Conservation (phyloP, 441 rosid species). For the Gossypium gossypioides region DNA sequence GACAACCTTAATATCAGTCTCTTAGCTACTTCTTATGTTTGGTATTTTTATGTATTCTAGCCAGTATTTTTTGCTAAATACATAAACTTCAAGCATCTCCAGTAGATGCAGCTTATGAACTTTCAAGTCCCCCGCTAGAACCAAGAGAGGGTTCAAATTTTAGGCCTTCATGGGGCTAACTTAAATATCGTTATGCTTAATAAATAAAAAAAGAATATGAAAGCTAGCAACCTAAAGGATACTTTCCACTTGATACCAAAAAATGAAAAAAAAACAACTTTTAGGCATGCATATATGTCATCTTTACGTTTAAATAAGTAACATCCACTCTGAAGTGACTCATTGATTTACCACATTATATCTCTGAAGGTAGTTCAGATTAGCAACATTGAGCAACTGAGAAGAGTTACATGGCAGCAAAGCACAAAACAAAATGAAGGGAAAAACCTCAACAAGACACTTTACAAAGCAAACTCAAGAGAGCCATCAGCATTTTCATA, state of each 20-base stretch:
- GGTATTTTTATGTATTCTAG: not conserved
- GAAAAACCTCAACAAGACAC: not conserved
- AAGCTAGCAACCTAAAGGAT: not conserved
- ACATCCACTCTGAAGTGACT: not conserved
- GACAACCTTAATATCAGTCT: not conserved
- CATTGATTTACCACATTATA: not conserved
- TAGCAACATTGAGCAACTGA: not conserved
- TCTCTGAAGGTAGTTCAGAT: not conserved
- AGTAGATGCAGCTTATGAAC: not conserved
- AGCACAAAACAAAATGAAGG: not conserved
- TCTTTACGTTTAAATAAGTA: not conserved
- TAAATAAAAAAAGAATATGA: not conserved
- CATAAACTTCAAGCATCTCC: not conserved
- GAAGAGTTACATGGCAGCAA: not conserved
- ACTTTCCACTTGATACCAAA: too few species aligned
- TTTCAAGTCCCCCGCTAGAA: not conserved
- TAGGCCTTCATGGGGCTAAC: conserved; percentile 3
- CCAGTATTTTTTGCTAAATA: not conserved
- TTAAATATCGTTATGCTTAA: not conserved
- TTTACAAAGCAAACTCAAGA: not conserved
- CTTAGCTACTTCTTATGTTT: not conserved
- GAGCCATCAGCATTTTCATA: not conserved
- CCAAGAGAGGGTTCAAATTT: not conserved
- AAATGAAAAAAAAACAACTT: not conserved
- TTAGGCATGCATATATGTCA: not conserved